Percentiles rank a stretch among this genome's conserved stretches.
phyloP scores from a whole-genome alignment of 805 yeast genomes.

The Saturnispora gosingensis region DNA sequence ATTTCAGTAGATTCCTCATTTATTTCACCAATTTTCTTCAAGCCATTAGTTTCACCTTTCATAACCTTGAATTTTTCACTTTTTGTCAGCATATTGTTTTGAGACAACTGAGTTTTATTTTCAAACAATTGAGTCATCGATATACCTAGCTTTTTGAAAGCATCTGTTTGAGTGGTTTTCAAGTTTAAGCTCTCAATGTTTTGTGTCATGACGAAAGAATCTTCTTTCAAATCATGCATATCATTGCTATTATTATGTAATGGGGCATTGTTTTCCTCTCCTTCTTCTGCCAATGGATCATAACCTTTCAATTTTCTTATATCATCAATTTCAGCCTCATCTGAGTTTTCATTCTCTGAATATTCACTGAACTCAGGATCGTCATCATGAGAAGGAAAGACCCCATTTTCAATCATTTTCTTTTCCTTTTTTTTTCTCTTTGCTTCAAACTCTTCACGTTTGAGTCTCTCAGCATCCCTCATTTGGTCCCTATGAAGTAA shows the following conservation, averaged over 20 bases:
- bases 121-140: slow-evolving; percentile 22
- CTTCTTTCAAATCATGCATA: background rate
- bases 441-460: slow-evolving; percentile 12
- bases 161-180: slow-evolving; percentile 11
- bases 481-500: slow-evolving; percentile 12
- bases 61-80: slow-evolving; percentile 16
- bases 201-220: background rate
- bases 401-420: slow-evolving; percentile 12
- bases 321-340: slow-evolving; percentile 20
- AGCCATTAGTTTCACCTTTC: slow-evolving; percentile 5
- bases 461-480: slow-evolving; percentile 7
- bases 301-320: slow-evolving; percentile 17
- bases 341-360: slow-evolving; percentile 18
- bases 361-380: slow-evolving; percentile 26
- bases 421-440: slow-evolving; percentile 10
- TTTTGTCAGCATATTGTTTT: slow-evolving; percentile 4
- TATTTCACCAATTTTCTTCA: slow-evolving; percentile 1
- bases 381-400: slow-evolving; percentile 16
- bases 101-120: slow-evolving; percentile 14
- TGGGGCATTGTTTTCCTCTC: background rate
- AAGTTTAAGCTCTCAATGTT: slow-evolving; percentile 10
- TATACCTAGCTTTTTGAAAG: slow-evolving; percentile 14
- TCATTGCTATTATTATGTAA: background rate
- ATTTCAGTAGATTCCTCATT: slow-evolving; percentile 1
- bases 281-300: slow-evolving; percentile 14